These are phyloP conservation scores for Ceraceosorus guamensis DNA, from an alignment of 1,284 basidiomycete genomes.

Conservation along the genomic window DNA sequence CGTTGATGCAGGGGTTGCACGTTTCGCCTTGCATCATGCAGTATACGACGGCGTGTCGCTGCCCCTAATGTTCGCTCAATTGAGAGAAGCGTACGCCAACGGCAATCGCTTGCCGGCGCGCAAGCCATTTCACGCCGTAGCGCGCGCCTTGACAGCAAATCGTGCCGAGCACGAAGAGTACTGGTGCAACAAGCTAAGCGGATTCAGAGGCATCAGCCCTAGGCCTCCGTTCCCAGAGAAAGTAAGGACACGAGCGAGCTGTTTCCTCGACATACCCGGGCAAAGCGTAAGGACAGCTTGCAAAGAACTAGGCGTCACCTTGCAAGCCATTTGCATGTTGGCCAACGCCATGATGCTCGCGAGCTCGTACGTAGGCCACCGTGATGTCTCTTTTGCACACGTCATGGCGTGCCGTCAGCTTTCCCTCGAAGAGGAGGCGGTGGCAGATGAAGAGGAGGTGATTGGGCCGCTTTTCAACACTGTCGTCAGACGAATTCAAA, in stretches of 20 bases:
- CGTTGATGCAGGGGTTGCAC: neutral
- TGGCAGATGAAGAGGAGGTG: conserved; percentile 20
- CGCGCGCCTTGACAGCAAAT: conserved; percentile 19
- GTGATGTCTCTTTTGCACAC: conserved; percentile 28
- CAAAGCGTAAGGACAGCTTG: conserved; percentile 1
- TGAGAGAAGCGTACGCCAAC: neutral
- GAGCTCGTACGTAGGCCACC: conserved; percentile 34
- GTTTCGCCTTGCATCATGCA: conserved; percentile 25
- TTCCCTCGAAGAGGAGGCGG: neutral
- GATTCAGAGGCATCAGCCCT: neutral
- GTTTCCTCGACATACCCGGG: no score
- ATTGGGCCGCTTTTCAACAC: conserved; percentile 44
- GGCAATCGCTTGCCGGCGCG: neutral
- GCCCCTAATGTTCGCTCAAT: conserved; percentile 17
- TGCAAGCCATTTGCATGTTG: conserved; percentile 4
- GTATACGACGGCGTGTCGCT: conserved; percentile 35
- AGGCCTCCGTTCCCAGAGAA: no score
- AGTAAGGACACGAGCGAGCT: no score
- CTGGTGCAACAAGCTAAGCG: conserved; percentile 22
- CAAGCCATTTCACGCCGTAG: conserved; percentile 19
- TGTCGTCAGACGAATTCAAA: conserved; percentile 24
- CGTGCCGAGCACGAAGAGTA: conserved; percentile 17
- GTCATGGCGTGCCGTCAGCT: no score
- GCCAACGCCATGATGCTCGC: conserved; percentile 22
- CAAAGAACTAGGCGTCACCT: conserved; percentile 5